Conservation (phyloP, 345 rosid species). For the Kernera saxatilis region DNA sequence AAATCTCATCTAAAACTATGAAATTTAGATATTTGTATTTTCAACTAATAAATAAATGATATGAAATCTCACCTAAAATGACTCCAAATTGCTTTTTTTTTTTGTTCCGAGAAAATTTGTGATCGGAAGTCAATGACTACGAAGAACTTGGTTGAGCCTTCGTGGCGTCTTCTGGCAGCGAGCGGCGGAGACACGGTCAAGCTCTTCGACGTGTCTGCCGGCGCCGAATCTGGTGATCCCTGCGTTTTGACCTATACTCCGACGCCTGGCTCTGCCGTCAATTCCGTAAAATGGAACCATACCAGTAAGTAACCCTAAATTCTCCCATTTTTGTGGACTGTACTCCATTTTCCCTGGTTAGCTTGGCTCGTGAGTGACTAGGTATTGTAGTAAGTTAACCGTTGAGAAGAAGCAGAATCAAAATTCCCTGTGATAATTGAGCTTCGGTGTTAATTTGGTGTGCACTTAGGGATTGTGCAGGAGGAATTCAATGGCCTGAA, state of each 20-base stretch:
- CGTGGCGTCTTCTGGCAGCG: conserved; percentile 62
- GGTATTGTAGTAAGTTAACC: not conserved
- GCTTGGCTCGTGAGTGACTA: not conserved
- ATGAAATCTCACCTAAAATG: too few species aligned
- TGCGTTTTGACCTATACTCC: conserved; percentile 66
- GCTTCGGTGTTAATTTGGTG: not conserved
- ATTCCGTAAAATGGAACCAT: conserved; percentile 89
- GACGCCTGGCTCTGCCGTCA: conserved; percentile 56
- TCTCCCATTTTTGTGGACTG: not conserved
- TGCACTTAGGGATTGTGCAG: not conserved
- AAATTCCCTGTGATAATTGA: not conserved
- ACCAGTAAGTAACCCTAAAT: conserved; percentile 45
- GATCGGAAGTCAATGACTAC: conserved; percentile 10
- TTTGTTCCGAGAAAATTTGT: too few species aligned
- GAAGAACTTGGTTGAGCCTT: conserved; percentile 54
- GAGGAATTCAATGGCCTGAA: not conserved
- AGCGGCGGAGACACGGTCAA: conserved; percentile 82
- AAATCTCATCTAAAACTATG: too few species aligned
- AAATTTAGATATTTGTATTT: too few species aligned
- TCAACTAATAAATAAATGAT: too few species aligned
- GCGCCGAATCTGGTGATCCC: conserved; percentile 54
- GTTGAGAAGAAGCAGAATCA: not conserved
- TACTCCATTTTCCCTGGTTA: not conserved
- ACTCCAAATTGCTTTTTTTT: too few species aligned
- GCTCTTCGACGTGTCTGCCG: conserved; percentile 60